Conservation (phyloP, 2,329 filamentous ascomycete species). For the Exophiala spinifera region DNA sequence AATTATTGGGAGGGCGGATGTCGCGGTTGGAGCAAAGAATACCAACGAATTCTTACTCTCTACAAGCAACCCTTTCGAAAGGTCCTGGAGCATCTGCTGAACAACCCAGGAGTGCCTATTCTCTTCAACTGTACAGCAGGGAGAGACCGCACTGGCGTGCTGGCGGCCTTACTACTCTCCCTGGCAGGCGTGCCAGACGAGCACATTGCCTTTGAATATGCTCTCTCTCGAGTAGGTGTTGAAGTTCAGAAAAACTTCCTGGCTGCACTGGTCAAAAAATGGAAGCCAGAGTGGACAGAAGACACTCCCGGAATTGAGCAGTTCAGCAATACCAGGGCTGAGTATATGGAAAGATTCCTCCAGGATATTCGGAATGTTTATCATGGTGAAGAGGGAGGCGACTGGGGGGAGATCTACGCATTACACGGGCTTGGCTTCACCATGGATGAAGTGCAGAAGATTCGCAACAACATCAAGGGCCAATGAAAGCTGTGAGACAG, state of each 20-base stretch:
- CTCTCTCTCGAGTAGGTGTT: constrained; percentile 61
- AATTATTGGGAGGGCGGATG: neutral
- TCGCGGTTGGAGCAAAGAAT: constrained; percentile 41
- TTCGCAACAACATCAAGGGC: constrained; percentile 1
- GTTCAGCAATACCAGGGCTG: constrained; percentile 1
- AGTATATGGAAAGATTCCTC: constrained; percentile 5
- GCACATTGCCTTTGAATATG: constrained; percentile 63
- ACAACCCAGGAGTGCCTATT: constrained; percentile 47
- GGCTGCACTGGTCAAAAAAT: neutral
- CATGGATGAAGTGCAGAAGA: neutral
- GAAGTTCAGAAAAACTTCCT: constrained; percentile 18
- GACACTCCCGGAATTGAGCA: constrained; percentile 1
- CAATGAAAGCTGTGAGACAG: too few species aligned
- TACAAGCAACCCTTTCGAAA: constrained; percentile 54
- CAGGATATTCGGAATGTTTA: neutral
- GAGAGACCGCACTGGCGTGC: constrained; percentile 71
- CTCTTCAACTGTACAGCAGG: constrained; percentile 71
- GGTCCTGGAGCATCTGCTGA: constrained; percentile 59
- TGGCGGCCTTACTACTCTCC: constrained; percentile 62
- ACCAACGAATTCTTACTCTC: constrained; percentile 63
- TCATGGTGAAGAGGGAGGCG: neutral
- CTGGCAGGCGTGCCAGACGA: constrained; percentile 60
- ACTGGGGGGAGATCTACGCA: constrained; percentile 1
- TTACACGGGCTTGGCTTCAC: neutral
- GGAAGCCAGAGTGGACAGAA: constrained; percentile 5